phyloP scores from a whole-genome alignment of 768 basidiomycete species.

The Paxillus rubicundulus region DNA sequence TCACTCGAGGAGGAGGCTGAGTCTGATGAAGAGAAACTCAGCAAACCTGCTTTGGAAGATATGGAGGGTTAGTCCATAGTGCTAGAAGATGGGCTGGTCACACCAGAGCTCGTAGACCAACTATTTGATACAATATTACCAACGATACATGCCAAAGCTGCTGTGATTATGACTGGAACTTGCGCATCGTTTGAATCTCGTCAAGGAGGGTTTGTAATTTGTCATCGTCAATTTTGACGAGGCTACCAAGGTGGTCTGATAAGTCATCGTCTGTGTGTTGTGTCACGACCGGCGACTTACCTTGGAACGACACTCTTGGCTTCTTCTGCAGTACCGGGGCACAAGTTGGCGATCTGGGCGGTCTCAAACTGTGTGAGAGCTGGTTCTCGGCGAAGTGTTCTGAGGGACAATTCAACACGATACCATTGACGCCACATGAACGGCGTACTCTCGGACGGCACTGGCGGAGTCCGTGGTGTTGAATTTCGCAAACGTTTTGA shows the following conservation, averaged over 20 bases:
- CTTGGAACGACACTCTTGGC: constrained; percentile 90
- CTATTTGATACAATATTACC: constrained; percentile 5
- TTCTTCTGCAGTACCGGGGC: constrained; percentile 85
- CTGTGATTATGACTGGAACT: constrained; percentile 68
- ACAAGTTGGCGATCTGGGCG: constrained; percentile 89
- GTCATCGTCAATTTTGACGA: constrained; percentile 88
- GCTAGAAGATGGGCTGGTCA: background rate
- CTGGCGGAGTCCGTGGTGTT: constrained; percentile 80
- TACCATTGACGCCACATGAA: background rate
- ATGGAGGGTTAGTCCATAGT: constrained; percentile 45
- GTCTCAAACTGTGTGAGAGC: constrained; percentile 87
- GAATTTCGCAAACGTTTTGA: constrained; percentile 89
- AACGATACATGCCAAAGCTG: background rate
- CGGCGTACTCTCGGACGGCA: constrained; percentile 82
- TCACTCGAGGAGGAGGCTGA: constrained; percentile 39
- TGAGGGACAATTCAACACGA: constrained; percentile 26
- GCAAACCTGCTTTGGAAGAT: constrained; percentile 47
- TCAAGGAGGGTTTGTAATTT: constrained; percentile 75
- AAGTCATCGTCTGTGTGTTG: background rate
- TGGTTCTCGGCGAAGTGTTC: constrained; percentile 75
- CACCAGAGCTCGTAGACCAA: background rate
- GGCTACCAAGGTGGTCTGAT: constrained; percentile 39
- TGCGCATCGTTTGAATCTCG: constrained; percentile 88
- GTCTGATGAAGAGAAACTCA: constrained; percentile 42
- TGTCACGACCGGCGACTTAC: constrained; percentile 34